A percentile compares a stretch with the other conserved stretches of the same genome.
phyloP scores from a whole-genome alignment of 306 rosid species.

The Prunus padus region DNA sequence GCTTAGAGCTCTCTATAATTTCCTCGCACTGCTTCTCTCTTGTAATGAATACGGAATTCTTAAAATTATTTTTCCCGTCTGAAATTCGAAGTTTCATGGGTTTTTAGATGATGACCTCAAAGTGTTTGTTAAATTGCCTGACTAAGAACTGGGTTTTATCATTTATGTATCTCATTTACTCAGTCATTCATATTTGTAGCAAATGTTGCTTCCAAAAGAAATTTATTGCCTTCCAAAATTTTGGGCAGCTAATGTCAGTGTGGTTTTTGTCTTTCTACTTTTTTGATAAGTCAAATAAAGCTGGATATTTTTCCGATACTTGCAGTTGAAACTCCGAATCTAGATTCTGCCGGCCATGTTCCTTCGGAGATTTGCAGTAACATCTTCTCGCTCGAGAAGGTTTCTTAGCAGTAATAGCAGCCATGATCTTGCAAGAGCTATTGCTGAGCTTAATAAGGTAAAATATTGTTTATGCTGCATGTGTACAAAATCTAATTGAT shows the following conservation, averaged over 20 bases:
- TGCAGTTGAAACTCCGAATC: slow-evolving; percentile 5
- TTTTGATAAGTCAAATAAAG: neutral
- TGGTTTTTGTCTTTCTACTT: neutral
- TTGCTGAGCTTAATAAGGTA: slow-evolving; percentile 80
- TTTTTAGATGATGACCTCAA: slow-evolving; percentile 2
- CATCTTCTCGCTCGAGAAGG: slow-evolving; percentile 54
- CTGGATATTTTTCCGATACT: neutral
- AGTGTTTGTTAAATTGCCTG: slow-evolving; percentile 27
- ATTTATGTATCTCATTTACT: neutral
- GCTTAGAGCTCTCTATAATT: neutral
- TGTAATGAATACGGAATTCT: neutral
- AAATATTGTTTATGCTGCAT: neutral
- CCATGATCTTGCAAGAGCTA: slow-evolving; percentile 51
- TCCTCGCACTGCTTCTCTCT: neutral
- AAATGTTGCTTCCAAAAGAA: neutral
- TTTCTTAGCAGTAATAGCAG: slow-evolving; percentile 40
- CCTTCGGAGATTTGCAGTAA: slow-evolving; percentile 50
- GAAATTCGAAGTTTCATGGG: no score
- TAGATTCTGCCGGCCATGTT: slow-evolving; percentile 38
- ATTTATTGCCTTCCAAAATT: neutral
- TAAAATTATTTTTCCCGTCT: no score
- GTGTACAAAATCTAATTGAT: neutral
- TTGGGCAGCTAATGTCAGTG: neutral
- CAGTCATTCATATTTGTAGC: neutral
- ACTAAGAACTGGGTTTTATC: neutral